Evolutionary conservation across 345 rosid genomes (phyloP).

Genomic region (Sapria himalayana): DNA sequence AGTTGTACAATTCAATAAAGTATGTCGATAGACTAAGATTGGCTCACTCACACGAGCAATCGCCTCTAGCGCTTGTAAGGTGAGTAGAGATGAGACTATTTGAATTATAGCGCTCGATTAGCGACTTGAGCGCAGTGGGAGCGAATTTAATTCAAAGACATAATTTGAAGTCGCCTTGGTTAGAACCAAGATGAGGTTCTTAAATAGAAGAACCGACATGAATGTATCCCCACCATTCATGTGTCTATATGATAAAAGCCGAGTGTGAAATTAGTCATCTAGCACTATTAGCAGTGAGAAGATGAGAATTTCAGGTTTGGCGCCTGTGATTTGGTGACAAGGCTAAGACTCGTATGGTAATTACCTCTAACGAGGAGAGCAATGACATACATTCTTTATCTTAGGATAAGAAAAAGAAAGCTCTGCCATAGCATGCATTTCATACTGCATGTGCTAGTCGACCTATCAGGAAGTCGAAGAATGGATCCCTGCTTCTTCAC

Average conservation of each 20-base stretch:
- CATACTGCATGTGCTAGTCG: not conserved
- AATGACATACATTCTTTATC: no score
- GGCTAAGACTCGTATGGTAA: not conserved
- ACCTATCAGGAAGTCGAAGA: not conserved
- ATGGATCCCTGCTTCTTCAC: slow-evolving; percentile 1
- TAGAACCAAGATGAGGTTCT: not conserved
- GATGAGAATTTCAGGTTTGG: not conserved
- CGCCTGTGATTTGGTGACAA: not conserved
- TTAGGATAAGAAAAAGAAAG: no score
- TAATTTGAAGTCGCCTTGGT: not conserved
- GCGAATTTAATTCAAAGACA: no score
- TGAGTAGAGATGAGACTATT: slow-evolving; percentile 3
- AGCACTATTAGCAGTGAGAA: not conserved
- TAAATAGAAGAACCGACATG: not conserved
- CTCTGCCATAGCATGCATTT: not conserved
- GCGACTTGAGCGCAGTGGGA: no score
- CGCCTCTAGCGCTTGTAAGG: not conserved
- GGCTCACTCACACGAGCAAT: slow-evolving; percentile 1
- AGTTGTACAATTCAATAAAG: no score
- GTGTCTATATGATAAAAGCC: not conserved
- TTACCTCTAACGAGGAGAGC: not conserved
- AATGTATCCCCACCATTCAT: not conserved
- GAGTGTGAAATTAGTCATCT: not conserved
- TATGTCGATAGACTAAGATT: not conserved
- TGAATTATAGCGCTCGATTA: no score